These are phyloP conservation scores for Pichiaceae sp. DNA, from an alignment of 1,139 yeast genomes.

Conservation along the genomic window DNA sequence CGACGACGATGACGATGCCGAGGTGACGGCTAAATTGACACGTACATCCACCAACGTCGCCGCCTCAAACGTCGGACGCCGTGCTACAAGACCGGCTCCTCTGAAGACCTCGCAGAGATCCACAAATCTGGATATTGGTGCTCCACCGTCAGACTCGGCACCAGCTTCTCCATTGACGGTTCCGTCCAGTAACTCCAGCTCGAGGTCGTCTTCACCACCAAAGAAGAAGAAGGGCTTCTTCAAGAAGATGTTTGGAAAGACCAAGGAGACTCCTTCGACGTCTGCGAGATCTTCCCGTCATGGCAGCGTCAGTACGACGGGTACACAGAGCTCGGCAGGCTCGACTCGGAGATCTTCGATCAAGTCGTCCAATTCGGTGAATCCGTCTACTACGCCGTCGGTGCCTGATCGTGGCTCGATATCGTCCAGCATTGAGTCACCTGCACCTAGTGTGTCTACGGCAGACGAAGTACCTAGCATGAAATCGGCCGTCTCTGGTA, in stretches of 20 bases:
- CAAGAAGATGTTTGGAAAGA: constrained; percentile 28
- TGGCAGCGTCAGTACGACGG: background rate
- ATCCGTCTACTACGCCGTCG: background rate
- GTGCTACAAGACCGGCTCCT: background rate
- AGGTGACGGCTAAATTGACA: constrained; percentile 5
- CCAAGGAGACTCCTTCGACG: constrained; percentile 12
- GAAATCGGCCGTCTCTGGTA: background rate
- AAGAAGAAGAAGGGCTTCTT: constrained; percentile 20
- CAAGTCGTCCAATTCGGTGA: background rate
- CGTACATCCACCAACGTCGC: constrained; percentile 22
- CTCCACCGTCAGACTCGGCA: background rate
- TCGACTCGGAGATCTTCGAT: background rate
- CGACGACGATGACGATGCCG: constrained; percentile 2
- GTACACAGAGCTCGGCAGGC: background rate
- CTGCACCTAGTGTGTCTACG: background rate
- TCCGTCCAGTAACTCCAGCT: background rate
- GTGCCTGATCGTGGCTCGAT: background rate
- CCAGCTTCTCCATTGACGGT: background rate
- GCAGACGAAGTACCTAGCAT: background rate
- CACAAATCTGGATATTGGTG: constrained; percentile 2
- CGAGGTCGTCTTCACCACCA: constrained; percentile 1
- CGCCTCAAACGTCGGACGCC: constrained; percentile 9
- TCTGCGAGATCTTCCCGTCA: background rate
- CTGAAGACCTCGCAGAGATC: background rate
- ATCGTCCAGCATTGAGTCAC: background rate